A percentile compares a stretch with the other conserved stretches of the same genome.
Evolutionary conservation across 164 flowering plant species (phyloP).

Genomic region (Buxus sempervirens): DNA sequence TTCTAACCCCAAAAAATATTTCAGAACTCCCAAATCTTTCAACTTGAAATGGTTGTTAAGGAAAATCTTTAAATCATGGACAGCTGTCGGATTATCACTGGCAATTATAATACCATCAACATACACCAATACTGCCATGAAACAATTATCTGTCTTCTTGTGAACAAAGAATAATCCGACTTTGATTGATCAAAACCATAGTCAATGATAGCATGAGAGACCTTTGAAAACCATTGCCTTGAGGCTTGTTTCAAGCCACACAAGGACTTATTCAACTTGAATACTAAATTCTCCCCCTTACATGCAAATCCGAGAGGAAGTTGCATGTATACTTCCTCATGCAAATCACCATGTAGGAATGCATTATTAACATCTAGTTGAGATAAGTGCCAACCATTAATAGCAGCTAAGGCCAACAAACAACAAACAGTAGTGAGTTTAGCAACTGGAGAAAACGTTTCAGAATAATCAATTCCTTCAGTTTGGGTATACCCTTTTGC

Average conservation of each 20-base stretch:
- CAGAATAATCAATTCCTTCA: neutral
- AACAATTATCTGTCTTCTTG: neutral
- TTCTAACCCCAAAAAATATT: conserved; percentile 8
- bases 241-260: neutral
- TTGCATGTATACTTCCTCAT: neutral
- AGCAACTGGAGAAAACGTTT: neutral
- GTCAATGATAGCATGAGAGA: neutral
- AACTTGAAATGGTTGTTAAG: neutral
- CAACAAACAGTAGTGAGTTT: neutral
- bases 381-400: neutral
- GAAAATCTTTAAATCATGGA: neutral
- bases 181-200: neutral
- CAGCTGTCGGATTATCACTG: neutral
- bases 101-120: conserved; percentile 8
- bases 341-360: neutral
- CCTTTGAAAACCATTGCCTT: neutral
- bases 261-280: neutral
- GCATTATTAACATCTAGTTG: neutral
- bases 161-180: neutral
- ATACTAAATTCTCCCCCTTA: too few relatives aligned
- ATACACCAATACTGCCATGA: conserved; percentile 5
- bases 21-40: conserved; percentile 4
- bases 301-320: neutral
- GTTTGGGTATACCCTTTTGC: neutral
- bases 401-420: neutral